These are phyloP conservation scores for Fraxinus pennsylvanica DNA, from an alignment of 257 asterid species.

Conservation along the genomic window DNA sequence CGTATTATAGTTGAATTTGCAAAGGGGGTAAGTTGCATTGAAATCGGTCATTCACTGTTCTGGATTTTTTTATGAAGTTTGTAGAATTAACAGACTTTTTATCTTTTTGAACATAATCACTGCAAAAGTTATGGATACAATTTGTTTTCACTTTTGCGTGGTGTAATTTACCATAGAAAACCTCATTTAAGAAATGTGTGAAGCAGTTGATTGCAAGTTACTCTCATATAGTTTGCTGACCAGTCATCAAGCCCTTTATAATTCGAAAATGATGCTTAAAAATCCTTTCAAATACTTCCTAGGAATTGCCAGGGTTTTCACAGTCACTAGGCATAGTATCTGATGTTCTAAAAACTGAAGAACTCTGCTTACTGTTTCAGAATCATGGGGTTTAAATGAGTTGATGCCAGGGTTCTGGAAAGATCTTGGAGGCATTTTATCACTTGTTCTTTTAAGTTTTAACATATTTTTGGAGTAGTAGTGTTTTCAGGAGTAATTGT, in stretches of 20 bases:
- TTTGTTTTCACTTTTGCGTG: neutral
- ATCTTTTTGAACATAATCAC: neutral
- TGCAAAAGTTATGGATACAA: neutral
- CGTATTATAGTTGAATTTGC: constrained; percentile 60
- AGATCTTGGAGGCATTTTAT: no score
- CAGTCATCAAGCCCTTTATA: neutral
- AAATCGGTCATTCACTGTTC: neutral
- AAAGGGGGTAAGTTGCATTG: constrained; percentile 46
- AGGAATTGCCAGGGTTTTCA: neutral
- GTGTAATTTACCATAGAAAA: neutral
- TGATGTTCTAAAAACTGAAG: neutral
- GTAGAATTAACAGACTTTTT: neutral
- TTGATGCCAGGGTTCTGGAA: neutral
- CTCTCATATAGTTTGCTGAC: neutral
- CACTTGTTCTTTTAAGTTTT: neutral
- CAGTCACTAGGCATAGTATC: neutral
- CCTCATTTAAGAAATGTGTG: neutral
- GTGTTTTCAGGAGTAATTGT: neutral
- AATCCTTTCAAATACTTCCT: neutral
- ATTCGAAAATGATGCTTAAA: neutral
- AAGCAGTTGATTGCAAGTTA: neutral
- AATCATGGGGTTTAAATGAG: neutral
- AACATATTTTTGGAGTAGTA: neutral
- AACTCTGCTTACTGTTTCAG: neutral
- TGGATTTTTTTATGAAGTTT: neutral